A percentile compares a stretch with the other conserved stretches of the same genome.
Evolutionary conservation across 2,329 filamentous ascomycete species (phyloP).

Genomic region (Nothomitra cinnamomea): DNA sequence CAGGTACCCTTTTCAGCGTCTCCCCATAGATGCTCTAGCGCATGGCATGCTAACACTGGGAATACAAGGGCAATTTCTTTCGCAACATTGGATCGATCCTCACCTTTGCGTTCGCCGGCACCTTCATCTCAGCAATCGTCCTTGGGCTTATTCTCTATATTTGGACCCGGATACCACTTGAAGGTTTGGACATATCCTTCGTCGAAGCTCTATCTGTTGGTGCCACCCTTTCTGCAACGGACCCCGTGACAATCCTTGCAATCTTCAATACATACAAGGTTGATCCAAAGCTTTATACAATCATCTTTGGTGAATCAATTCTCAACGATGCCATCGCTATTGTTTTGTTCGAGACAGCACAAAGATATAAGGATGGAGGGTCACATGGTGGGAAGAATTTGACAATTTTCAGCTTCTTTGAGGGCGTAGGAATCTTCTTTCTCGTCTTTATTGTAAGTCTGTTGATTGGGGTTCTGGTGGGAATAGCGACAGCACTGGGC

Average conservation of each 20-base stretch:
- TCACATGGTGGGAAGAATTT: constrained; percentile 41
- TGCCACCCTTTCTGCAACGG: constrained; percentile 88
- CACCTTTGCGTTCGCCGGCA: constrained; percentile 93
- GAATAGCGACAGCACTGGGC: constrained; percentile 69
- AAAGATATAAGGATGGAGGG: constrained; percentile 68
- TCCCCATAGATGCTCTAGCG: neutral
- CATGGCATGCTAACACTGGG: neutral
- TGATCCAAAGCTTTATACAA: constrained; percentile 93
- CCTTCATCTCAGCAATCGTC: constrained; percentile 92
- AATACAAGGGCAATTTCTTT: constrained; percentile 71
- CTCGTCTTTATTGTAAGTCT: constrained; percentile 90
- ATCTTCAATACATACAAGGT: constrained; percentile 99
- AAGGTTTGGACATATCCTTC: constrained; percentile 73
- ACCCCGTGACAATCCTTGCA: constrained; percentile 91
- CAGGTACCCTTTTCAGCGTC: constrained; percentile 35
- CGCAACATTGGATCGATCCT: constrained; percentile 93
- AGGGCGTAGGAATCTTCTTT: constrained; percentile 87
- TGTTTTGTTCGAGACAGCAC: constrained; percentile 94
- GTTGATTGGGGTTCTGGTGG: constrained; percentile 73
- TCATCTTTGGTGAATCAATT: constrained; percentile 97
- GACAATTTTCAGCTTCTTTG: constrained; percentile 68
- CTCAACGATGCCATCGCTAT: constrained; percentile 97
- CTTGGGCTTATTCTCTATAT: constrained; percentile 77
- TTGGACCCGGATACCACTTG: constrained; percentile 74
- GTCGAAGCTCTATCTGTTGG: constrained; percentile 94